A percentile compares a stretch with the other conserved stretches of the same genome.
Conservation (phyloP, 345 rosid genomes). For the Rhodomyrtus tomentosa region DNA sequence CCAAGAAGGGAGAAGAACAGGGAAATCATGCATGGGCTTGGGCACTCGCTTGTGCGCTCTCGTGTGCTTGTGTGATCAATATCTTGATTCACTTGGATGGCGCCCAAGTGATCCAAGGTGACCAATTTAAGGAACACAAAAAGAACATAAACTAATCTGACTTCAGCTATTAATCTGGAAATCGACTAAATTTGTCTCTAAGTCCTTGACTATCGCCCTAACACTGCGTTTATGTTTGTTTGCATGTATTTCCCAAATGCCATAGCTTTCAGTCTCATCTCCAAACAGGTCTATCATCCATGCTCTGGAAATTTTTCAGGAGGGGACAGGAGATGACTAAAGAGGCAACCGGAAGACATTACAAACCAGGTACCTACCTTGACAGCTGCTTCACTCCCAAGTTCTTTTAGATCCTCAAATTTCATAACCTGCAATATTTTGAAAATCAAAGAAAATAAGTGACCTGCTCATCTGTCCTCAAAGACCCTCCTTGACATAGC, state of each 20-base stretch:
- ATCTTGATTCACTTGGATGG: background rate
- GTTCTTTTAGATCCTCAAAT: conserved; percentile 91
- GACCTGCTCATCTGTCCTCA: background rate
- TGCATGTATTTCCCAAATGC: background rate
- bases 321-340: background rate
- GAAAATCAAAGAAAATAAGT: background rate
- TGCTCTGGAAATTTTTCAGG: background rate
- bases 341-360: background rate
- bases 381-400: conserved; percentile 73
- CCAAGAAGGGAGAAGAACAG: background rate
- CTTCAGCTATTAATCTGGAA: background rate
- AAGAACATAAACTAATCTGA: background rate
- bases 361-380: conserved; percentile 34
- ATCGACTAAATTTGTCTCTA: background rate
- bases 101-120: background rate
- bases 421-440: conserved; percentile 71
- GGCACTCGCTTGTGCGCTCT: background rate
- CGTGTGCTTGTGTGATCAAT: background rate
- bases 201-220: background rate
- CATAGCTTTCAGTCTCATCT: background rate
- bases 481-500: background rate
- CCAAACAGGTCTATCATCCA: background rate
- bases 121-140: background rate
- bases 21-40: background rate
- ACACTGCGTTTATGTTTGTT: background rate